Conservation (phyloP, 2,329 filamentous ascomycete species). For the Grosmannia clavigera region DNA sequence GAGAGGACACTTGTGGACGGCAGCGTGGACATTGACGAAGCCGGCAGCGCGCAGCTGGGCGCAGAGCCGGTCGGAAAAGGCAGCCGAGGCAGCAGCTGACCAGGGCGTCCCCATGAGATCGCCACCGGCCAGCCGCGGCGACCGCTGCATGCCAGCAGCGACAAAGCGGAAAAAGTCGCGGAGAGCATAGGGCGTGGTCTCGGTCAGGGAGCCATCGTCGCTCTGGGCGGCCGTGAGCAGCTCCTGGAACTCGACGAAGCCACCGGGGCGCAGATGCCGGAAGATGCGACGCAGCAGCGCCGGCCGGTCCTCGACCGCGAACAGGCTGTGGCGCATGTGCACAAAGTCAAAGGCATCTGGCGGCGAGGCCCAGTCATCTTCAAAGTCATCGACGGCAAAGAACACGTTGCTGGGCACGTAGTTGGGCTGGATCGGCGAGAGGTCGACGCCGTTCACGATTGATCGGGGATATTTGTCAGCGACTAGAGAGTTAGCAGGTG, state of each 20-base stretch:
- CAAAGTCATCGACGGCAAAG: constrained; percentile 40
- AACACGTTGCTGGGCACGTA: constrained; percentile 38
- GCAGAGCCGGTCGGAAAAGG: constrained; percentile 15
- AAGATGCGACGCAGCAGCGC: constrained; percentile 29
- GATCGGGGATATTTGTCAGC: constrained; percentile 33
- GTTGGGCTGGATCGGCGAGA: constrained; percentile 39
- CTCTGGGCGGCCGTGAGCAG: constrained; percentile 27
- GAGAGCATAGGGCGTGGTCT: constrained; percentile 29
- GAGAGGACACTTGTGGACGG: constrained; percentile 31
- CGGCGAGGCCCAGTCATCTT: constrained; percentile 36
- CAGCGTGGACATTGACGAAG: constrained; percentile 24
- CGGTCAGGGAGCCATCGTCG: constrained; percentile 30
- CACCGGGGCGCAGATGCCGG: constrained; percentile 37
- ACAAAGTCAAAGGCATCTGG: constrained; percentile 35
- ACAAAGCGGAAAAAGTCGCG: constrained; percentile 32
- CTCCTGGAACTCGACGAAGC: constrained; percentile 38
- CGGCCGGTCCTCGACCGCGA: constrained; percentile 29
- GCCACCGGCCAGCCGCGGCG: constrained; percentile 9
- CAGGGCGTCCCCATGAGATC: not conserved
- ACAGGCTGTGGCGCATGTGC: constrained; percentile 33
- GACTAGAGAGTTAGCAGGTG: constrained; percentile 20
- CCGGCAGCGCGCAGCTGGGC: constrained; percentile 26
- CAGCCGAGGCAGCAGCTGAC: not conserved
- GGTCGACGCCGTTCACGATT: constrained; percentile 33
- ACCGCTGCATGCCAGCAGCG: constrained; percentile 18